Evolutionary conservation across 1,284 basidiomycete species (phyloP).

Genomic region (Leccinum pseudoinsigne): DNA sequence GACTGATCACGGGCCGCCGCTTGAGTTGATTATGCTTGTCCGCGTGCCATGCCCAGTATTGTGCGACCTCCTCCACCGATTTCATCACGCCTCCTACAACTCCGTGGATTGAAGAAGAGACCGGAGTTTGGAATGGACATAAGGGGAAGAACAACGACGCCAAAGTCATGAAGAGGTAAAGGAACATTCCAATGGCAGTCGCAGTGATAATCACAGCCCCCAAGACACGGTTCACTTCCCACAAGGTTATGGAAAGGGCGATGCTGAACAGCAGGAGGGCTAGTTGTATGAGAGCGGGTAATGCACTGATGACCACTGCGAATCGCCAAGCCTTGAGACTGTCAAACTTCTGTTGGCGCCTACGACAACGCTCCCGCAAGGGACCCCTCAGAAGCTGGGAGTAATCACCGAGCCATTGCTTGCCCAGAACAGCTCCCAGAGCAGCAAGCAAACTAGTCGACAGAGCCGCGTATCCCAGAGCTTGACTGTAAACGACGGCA

Average conservation of each 20-base stretch:
- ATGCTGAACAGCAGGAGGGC: conserved; percentile 15
- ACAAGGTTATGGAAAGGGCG: conserved; percentile 12
- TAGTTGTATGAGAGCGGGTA: conserved; percentile 17
- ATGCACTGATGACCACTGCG: conserved; percentile 9
- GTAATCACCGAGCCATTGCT: conserved; percentile 17
- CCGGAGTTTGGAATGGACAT: conserved; percentile 20
- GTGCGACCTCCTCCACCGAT: conserved; percentile 7
- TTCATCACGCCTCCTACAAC: conserved; percentile 1
- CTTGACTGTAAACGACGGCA: conserved; percentile 13
- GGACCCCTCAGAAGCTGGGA: conserved; percentile 4
- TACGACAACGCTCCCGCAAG: conserved; percentile 13
- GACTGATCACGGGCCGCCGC: not conserved
- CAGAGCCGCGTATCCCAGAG: conserved; percentile 15
- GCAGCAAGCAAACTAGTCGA: conserved; percentile 19
- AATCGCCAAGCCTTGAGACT: conserved; percentile 18
- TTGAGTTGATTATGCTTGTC: not conserved
- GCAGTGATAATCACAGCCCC: conserved; percentile 9
- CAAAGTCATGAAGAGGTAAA: conserved; percentile 16
- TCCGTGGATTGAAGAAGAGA: conserved; percentile 11
- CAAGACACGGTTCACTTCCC: conserved; percentile 11
- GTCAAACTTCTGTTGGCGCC: conserved; percentile 19
- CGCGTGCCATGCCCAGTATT: conserved; percentile 9
- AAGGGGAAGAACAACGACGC: conserved; percentile 12
- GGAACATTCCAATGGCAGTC: conserved; percentile 9
- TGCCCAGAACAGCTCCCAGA: conserved; percentile 18